Conservation (phyloP, 345 rosid genomes). For the Trapa incisa region DNA sequence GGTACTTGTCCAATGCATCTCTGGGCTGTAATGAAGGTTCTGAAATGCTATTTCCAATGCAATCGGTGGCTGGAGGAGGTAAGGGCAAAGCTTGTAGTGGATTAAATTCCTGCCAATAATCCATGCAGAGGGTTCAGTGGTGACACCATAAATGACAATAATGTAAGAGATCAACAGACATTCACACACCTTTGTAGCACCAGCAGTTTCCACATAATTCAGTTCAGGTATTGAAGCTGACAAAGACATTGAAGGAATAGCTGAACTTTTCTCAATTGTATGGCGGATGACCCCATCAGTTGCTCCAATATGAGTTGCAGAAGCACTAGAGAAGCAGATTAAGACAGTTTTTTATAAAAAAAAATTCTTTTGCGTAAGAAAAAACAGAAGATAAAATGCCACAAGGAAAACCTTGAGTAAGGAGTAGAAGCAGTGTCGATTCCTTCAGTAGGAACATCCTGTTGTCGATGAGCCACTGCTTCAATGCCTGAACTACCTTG, state of each 20-base stretch:
- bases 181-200: conserved; percentile 35
- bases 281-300: conserved; percentile 36
- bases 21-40: conserved; percentile 71
- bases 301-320: conserved; percentile 39
- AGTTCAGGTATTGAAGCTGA: conserved; percentile 36
- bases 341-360: background rate
- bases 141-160: background rate
- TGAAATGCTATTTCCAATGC: conserved; percentile 35
- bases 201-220: conserved; percentile 34
- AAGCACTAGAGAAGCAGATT: conserved; percentile 24
- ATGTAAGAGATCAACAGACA: conserved; percentile 2
- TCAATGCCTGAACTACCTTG: conserved; percentile 41
- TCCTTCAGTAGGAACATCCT: conserved; percentile 51
- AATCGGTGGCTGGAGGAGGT: conserved; percentile 44
- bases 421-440: conserved; percentile 37
- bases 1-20: conserved; percentile 88
- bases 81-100: conserved; percentile 39
- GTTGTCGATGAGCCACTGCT: conserved; percentile 30
- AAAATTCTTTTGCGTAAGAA: background rate
- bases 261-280: conserved; percentile 36
- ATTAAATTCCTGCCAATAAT: conserved; percentile 20
- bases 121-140: conserved; percentile 21
- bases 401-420: conserved; percentile 34
- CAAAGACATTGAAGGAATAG: conserved; percentile 30
- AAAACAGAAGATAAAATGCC: background rate